Evolutionary conservation across 1,284 basidiomycete genomes (phyloP).

Genomic region (Leccinum fallax): DNA sequence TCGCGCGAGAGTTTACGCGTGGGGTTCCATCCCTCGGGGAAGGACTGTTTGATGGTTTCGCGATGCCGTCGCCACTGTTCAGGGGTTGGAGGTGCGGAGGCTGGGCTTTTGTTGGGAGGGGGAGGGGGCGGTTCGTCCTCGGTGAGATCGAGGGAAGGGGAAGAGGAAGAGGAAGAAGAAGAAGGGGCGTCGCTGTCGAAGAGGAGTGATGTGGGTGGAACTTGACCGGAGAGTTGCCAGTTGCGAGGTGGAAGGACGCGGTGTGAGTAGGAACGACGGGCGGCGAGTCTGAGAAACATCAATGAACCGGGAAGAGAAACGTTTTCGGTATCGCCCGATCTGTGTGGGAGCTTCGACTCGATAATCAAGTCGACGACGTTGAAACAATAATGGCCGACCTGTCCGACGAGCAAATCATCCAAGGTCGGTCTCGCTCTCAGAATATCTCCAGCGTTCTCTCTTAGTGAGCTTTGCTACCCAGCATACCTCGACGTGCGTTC

Average conservation of each 20-base stretch:
- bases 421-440: slow-evolving; percentile 55
- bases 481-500: slow-evolving; percentile 85
- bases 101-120: slow-evolving; percentile 43
- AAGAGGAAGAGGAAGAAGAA: slow-evolving; percentile 14
- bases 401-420: slow-evolving; percentile 72
- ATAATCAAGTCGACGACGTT: not conserved
- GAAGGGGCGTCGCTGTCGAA: slow-evolving; percentile 39
- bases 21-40: slow-evolving; percentile 84
- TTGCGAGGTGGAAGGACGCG: slow-evolving; percentile 30
- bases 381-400: slow-evolving; percentile 73
- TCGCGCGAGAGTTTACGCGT: slow-evolving; percentile 87
- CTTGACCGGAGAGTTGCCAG: slow-evolving; percentile 55
- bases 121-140: slow-evolving; percentile 52
- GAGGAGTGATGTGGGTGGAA: slow-evolving; percentile 53
- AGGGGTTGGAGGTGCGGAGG: slow-evolving; percentile 49
- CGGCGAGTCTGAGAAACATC: slow-evolving; percentile 9
- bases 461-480: slow-evolving; percentile 35
- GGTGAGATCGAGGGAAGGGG: slow-evolving; percentile 46
- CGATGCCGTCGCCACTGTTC: slow-evolving; percentile 57
- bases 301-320: not conserved
- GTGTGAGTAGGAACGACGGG: slow-evolving; percentile 32
- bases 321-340: slow-evolving; percentile 29
- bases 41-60: slow-evolving; percentile 56
- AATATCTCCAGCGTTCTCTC: slow-evolving; percentile 19
- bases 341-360: not conserved